Conservation (phyloP, 805 yeast genomes). For the Huiozyma sinensis region DNA sequence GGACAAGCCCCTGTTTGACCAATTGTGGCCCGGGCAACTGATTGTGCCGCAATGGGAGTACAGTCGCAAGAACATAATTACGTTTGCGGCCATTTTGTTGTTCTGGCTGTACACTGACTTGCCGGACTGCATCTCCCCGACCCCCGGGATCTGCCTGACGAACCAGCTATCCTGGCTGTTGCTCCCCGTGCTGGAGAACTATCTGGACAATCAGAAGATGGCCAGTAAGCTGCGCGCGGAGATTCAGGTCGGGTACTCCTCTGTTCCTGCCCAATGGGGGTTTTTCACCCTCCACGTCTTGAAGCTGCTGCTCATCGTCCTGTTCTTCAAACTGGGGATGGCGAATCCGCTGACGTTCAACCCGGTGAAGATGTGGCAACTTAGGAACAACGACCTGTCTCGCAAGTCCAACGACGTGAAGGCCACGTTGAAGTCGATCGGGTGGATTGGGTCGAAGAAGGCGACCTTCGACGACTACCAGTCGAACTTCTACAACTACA, state of each 20-base stretch:
- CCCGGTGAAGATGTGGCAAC: conserved; percentile 26
- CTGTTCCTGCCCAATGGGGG: conserved; percentile 43
- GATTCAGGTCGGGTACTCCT: conserved; percentile 30
- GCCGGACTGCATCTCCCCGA: conserved; percentile 81
- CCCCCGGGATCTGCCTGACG: conserved; percentile 81
- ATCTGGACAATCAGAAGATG: conserved; percentile 32
- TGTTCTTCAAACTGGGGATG: conserved; percentile 55
- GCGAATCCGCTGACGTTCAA: conserved; percentile 62
- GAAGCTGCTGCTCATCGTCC: conserved; percentile 47
- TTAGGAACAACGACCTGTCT: conserved; percentile 23
- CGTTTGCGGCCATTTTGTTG: conserved; percentile 27
- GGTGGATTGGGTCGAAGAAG: conserved; percentile 92
- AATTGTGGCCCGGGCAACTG: conserved; percentile 85
- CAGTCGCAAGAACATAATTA: conserved; percentile 8
- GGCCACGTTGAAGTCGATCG: conserved; percentile 47
- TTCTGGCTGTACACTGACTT: conserved; percentile 88
- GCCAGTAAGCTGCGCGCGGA: conserved; percentile 43
- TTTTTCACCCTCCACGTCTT: conserved; percentile 66
- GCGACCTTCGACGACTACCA: conserved; percentile 61
- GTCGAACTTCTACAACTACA: conserved; percentile 52
- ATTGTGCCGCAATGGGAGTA: conserved; percentile 35
- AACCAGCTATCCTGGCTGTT: conserved; percentile 38
- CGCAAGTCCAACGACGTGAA: conserved; percentile 24
- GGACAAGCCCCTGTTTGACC: conserved; percentile 44
- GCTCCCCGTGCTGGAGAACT: conserved; percentile 19